A percentile compares a stretch with the other conserved stretches of the same genome.
phyloP scores from a whole-genome alignment of 1,284 basidiomycete species.

The Agroathelia rolfsii region DNA sequence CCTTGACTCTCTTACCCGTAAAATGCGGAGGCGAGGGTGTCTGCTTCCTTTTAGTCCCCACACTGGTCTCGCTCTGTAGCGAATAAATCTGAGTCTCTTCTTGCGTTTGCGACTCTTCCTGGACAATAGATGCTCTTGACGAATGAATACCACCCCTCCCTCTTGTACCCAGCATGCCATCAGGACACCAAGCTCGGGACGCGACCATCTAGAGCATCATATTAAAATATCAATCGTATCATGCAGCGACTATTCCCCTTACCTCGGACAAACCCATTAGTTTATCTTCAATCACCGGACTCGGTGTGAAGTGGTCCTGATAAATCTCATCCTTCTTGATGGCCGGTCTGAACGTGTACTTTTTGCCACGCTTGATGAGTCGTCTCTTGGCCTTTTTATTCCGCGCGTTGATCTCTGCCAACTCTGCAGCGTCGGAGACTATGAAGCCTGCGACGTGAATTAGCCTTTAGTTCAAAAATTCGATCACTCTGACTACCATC shows the following conservation, averaged over 20 bases:
- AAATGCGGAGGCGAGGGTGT: too few relatives aligned
- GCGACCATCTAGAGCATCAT: too few relatives aligned
- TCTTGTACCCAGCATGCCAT: not conserved
- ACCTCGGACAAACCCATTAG: conserved; percentile 47
- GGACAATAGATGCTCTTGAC: conserved; percentile 1
- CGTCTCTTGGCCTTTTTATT: conserved; percentile 35
- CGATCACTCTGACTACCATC: conserved; percentile 61
- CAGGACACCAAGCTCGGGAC: conserved; percentile 3
- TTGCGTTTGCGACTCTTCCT: conserved; percentile 39
- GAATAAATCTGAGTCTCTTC: conserved; percentile 38
- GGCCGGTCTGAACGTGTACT: conserved; percentile 45
- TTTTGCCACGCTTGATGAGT: conserved; percentile 36
- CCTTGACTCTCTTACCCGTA: too few relatives aligned
- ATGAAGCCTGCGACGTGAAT: conserved; percentile 34
- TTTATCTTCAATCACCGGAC: conserved; percentile 44
- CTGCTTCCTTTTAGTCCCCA: too few relatives aligned
- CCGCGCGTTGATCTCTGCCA: conserved; percentile 31
- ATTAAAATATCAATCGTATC: too few relatives aligned
- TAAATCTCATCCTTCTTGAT: conserved; percentile 38
- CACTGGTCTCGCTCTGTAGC: too few relatives aligned
- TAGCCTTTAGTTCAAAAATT: too few relatives aligned
- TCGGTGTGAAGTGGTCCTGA: conserved; percentile 58
- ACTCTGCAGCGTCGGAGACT: conserved; percentile 39
- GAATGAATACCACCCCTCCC: conserved; percentile 1
- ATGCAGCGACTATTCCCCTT: too few relatives aligned